Conservation (phyloP, 179 eudicot genomes). For the Pouteria campechiana region DNA sequence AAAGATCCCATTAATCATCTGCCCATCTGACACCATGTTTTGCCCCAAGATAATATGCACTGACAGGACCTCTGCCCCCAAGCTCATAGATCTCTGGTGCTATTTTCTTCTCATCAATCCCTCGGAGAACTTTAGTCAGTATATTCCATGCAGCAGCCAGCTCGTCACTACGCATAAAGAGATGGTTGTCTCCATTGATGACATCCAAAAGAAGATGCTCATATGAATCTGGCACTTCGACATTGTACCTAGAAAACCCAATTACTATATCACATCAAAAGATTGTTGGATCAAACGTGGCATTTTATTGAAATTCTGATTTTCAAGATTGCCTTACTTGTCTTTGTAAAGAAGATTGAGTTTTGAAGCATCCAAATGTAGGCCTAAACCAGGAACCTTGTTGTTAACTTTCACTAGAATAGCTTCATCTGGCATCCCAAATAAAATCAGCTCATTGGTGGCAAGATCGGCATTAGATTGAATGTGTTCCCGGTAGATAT, state of each 20-base stretch:
- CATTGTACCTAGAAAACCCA: slow-evolving; percentile 9
- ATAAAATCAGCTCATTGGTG: slow-evolving; percentile 20
- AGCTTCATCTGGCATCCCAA: slow-evolving; percentile 20
- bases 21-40: slow-evolving; percentile 19
- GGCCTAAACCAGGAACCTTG: slow-evolving; percentile 24
- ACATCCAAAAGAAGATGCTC: slow-evolving; percentile 24
- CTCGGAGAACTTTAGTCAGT: slow-evolving; percentile 10
- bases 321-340: slow-evolving; percentile 12
- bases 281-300: too few relatives aligned
- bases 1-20: slow-evolving; percentile 9
- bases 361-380: slow-evolving; percentile 24
- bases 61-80: slow-evolving; percentile 24
- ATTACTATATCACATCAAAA: too few relatives aligned
- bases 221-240: slow-evolving; percentile 22
- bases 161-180: slow-evolving; percentile 28
- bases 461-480: slow-evolving; percentile 19
- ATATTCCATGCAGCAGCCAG: slow-evolving; percentile 28
- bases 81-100: slow-evolving; percentile 13
- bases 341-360: slow-evolving; percentile 25
- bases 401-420: slow-evolving; percentile 20
- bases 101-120: slow-evolving; percentile 12
- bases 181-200: slow-evolving; percentile 24
- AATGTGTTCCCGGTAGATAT: slow-evolving; percentile 15
- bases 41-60: slow-evolving; percentile 23
- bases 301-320: too few relatives aligned